These are phyloP conservation scores for Apiosordaria backusii DNA, from an alignment of 495 filamentous ascomycete species.

Conservation along the genomic window DNA sequence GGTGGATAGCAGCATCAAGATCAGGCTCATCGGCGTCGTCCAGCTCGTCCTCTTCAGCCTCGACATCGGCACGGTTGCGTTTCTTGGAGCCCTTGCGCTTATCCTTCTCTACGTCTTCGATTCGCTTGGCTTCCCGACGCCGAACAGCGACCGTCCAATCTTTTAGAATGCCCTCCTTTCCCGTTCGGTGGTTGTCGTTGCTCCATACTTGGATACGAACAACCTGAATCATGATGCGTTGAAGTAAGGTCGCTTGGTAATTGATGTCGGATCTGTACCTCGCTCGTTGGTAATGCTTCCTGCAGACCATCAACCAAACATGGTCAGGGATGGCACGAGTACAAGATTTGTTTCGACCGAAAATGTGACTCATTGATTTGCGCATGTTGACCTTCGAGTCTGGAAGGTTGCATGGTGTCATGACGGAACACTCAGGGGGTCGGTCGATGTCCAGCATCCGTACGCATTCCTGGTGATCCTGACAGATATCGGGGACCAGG, in stretches of 20 bases:
- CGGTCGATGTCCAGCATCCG: not conserved
- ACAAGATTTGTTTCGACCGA: conserved; percentile 80
- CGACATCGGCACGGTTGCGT: conserved; percentile 28
- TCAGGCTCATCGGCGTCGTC: conserved; percentile 17
- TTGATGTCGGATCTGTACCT: conserved; percentile 58
- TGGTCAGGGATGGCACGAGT: conserved; percentile 63
- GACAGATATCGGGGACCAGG: not conserved
- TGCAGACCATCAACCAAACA: conserved; percentile 70
- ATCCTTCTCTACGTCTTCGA: conserved; percentile 33
- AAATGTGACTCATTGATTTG: conserved; percentile 79
- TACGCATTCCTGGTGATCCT: not conserved
- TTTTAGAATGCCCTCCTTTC: conserved; percentile 40
- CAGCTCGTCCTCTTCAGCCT: conserved; percentile 26
- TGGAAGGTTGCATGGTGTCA: not conserved
- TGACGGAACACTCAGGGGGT: not conserved
- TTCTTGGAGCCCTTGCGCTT: conserved; percentile 22
- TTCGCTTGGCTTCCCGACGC: conserved; percentile 49
- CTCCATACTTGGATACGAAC: conserved; percentile 59
- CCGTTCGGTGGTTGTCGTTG: conserved; percentile 33
- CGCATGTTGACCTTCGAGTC: conserved; percentile 32
- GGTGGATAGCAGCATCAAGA: conserved; percentile 7
- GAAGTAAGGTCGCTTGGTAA: conserved; percentile 59
- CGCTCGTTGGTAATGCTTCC: conserved; percentile 80
- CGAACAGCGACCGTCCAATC: conserved; percentile 48
- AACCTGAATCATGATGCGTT: conserved; percentile 56